Evolutionary conservation across 345 rosid species (phyloP).

Genomic region (Limnanthes douglasii): DNA sequence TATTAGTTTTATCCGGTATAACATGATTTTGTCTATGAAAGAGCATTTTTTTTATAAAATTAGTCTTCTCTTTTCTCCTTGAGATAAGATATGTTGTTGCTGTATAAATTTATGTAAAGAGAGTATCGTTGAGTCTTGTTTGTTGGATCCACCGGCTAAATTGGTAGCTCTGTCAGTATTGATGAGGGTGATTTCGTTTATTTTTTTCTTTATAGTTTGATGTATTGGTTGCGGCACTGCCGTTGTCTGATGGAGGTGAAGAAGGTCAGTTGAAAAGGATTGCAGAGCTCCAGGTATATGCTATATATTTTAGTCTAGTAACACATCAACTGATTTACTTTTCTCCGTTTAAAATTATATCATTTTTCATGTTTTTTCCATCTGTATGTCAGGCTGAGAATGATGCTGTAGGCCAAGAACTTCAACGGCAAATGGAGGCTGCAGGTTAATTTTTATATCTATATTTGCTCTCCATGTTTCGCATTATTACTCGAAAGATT

Average conservation of each 20-base stretch:
- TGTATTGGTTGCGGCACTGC: constrained; percentile 85
- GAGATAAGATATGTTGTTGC: no score
- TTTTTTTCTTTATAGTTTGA: constrained; percentile 44
- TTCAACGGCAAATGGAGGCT: constrained; percentile 86
- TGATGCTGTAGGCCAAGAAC: constrained; percentile 73
- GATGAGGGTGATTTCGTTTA: background rate
- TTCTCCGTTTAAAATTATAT: no score
- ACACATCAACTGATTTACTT: background rate
- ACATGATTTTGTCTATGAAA: no score
- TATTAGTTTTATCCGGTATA: no score
- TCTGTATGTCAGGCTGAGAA: constrained; percentile 47
- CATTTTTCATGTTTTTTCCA: no score
- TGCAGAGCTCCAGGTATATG: constrained; percentile 52
- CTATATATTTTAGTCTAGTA: background rate
- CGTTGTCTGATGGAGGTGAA: constrained; percentile 80
- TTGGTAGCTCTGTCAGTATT: constrained; percentile 1
- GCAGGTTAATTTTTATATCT: constrained; percentile 32
- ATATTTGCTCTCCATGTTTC: background rate
- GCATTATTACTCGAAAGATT: no score
- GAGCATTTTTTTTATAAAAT: no score
- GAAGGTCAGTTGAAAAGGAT: constrained; percentile 82
- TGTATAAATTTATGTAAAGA: no score
- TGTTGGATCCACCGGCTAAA: no score
- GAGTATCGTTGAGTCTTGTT: no score
- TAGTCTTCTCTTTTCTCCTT: no score